phyloP scores from a whole-genome alignment of 495 filamentous ascomycete genomes.

The Letharia columbiana region DNA sequence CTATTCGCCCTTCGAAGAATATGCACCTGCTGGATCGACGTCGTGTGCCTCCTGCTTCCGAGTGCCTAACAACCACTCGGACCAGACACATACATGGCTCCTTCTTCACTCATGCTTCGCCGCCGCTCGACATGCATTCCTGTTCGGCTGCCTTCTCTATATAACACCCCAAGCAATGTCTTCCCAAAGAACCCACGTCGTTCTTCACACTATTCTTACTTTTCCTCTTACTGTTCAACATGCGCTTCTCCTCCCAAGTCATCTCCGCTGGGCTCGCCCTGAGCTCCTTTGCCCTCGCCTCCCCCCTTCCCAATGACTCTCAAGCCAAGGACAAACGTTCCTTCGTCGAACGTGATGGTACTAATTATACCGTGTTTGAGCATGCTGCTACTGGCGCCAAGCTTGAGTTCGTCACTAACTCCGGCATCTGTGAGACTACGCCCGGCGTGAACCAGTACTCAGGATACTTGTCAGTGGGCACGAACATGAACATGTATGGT shows the following conservation, averaged over 20 bases:
- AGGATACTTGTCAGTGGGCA: conserved; percentile 46
- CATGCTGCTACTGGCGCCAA: conserved; percentile 44
- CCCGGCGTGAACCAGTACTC: conserved; percentile 48
- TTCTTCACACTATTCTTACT: neutral
- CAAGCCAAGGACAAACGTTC: conserved; percentile 35
- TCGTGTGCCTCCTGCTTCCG: neutral
- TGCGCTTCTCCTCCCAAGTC: conserved; percentile 17
- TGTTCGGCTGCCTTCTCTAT: conserved; percentile 9
- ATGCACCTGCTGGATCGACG: conserved; percentile 2
- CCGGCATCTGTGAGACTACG: conserved; percentile 48
- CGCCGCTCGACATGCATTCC: conserved; percentile 7
- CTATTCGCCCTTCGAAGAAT: neutral
- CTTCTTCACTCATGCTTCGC: neutral
- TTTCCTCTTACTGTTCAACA: conserved; percentile 7
- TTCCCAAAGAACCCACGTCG: neutral
- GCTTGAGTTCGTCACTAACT: conserved; percentile 49
- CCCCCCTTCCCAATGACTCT: conserved; percentile 20
- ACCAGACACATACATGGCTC: conserved; percentile 4
- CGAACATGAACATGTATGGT: conserved; percentile 44
- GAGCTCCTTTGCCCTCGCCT: conserved; percentile 22
- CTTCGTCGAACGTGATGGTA: conserved; percentile 35
- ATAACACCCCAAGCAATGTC: conserved; percentile 3
- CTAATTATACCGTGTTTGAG: conserved; percentile 43
- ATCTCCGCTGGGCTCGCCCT: conserved; percentile 22
- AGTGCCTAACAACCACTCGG: neutral